A percentile compares a stretch with the other conserved stretches of the same genome.
phyloP scores from a whole-genome alignment of 2,329 filamentous ascomycete genomes.

The Scortechinia acanthostroma region DNA sequence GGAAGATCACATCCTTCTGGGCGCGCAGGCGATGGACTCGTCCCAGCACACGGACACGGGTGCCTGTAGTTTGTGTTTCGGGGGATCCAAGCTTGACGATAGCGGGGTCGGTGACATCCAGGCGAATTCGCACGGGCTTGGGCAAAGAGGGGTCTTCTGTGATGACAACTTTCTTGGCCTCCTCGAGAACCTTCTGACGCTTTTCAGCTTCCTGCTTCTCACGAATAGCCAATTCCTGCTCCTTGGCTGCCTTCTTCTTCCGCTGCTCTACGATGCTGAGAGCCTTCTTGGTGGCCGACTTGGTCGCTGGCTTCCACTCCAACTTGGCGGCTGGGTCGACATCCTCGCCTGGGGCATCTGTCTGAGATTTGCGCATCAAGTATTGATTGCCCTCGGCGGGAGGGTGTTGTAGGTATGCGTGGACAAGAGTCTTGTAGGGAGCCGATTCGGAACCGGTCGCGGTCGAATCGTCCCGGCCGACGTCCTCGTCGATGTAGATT shows the following conservation, averaged over 20 bases:
- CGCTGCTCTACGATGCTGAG: slow-evolving; percentile 26
- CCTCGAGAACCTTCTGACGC: slow-evolving; percentile 51
- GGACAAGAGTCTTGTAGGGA: slow-evolving; percentile 58
- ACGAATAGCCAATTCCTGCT: slow-evolving; percentile 52
- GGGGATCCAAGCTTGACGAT: slow-evolving; percentile 1
- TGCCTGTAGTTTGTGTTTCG: slow-evolving; percentile 29
- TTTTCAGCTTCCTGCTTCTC: slow-evolving; percentile 56
- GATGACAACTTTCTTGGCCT: slow-evolving; percentile 60
- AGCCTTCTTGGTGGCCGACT: slow-evolving; percentile 54
- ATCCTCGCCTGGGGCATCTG: slow-evolving; percentile 14
- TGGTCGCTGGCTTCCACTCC: slow-evolving; percentile 37
- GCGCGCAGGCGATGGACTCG: slow-evolving; percentile 56
- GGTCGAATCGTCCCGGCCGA: slow-evolving; percentile 45
- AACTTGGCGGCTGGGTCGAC: slow-evolving; percentile 28
- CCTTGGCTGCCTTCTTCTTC: slow-evolving; percentile 53
- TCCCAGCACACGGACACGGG: slow-evolving; percentile 53
- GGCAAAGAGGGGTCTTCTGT: slow-evolving; percentile 52
- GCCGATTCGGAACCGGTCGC: slow-evolving; percentile 43
- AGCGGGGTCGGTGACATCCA: slow-evolving; percentile 19
- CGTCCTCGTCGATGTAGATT: slow-evolving; percentile 61
- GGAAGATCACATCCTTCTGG: slow-evolving; percentile 61
- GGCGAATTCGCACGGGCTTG: slow-evolving; percentile 48
- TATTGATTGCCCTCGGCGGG: slow-evolving; percentile 6
- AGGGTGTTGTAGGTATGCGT: slow-evolving; percentile 41
- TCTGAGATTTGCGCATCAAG: slow-evolving; percentile 12